Base-by-base conservation (phyloP, 2,329 filamentous ascomycete species). In the Zymoseptoria ardabiliae region DNA sequence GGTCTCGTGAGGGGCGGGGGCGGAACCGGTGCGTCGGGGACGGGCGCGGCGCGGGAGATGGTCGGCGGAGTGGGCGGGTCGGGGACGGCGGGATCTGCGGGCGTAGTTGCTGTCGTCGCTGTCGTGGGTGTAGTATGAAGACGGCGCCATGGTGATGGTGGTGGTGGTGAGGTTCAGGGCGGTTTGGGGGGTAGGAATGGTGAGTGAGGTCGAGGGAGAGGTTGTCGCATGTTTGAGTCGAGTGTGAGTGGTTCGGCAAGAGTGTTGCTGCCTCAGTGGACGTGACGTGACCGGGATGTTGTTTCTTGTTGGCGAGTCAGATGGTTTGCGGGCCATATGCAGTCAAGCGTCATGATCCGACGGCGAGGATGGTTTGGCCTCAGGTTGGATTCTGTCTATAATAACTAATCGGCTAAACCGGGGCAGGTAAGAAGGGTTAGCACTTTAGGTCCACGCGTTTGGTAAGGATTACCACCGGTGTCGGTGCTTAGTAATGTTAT, bases 1-100 rank as follows among this genome's bases (percentile, higher is more conserved):
- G 28, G 54, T 58, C 49, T 55, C 52, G n/a, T 58, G 51, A 22
- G n/a, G 45, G 23, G 52, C 7, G 23, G 21, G 21, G 22, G 56
- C 25, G 53, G 51, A 59, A 1, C 53, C 25, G 13, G 25, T 20
- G 3, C 48, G 48, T 52, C 57, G 10, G 21, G 22, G 52, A 30
- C 9, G 22, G n/a, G 53, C n/a, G 35, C 17, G 53, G 30, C 25
- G 45, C 4, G 53, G 45, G 30, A 55, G 30, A 22, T 22, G 53
- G n/a, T 20, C 19, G 53, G 53, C 25, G 25, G n/a, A 35, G 19
- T 21, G 30, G 21, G 53, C 53, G 5, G 25, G 25, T n/a, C 53
- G 53, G 17, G 19, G 51, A 7, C 35, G 35, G 13, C 35, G 35
- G 35, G 35, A 17, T 13, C 35, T 13, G 35, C 17, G 35, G 35